Conservation (phyloP, 306 rosid species). For the Sophora flavescens region DNA sequence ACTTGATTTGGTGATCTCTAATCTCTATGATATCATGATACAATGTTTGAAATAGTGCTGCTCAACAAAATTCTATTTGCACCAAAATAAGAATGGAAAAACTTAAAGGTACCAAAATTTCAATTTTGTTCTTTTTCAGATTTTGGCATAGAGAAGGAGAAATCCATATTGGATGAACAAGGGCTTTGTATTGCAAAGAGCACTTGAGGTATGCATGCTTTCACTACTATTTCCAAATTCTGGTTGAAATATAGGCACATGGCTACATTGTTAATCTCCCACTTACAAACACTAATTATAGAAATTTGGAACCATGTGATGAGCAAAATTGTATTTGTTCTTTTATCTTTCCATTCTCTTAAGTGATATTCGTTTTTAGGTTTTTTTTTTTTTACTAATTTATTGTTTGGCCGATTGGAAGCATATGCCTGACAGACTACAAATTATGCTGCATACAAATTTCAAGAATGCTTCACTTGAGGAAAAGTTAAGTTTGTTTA, state of each 20-base stretch:
- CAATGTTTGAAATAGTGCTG: conserved; percentile 2
- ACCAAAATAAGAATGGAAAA: background rate
- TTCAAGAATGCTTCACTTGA: conserved; percentile 86
- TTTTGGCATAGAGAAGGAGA: conserved; percentile 95
- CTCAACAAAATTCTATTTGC: background rate
- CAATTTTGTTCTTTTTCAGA: conserved; percentile 50
- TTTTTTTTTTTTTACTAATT: background rate
- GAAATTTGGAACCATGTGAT: background rate
- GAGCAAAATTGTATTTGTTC: background rate
- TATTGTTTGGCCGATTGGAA: conserved; percentile 1
- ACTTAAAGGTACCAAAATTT: background rate
- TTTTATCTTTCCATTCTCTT: background rate
- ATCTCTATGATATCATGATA: background rate
- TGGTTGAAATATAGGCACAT: conserved; percentile 16
- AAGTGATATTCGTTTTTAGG: conserved; percentile 11
- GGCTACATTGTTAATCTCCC: background rate
- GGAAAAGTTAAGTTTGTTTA: conserved; percentile 80
- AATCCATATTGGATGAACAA: conserved; percentile 85
- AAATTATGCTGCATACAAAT: conserved; percentile 58
- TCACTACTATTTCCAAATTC: conserved; percentile 46
- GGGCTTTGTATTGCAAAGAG: conserved; percentile 93
- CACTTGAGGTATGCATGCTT: conserved; percentile 93
- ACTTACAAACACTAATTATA: background rate
- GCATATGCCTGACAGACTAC: conserved; percentile 30
- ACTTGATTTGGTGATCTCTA: background rate